Evolutionary conservation across 2,329 filamentous ascomycete species (phyloP).

Genomic region (Xylariales sp.): DNA sequence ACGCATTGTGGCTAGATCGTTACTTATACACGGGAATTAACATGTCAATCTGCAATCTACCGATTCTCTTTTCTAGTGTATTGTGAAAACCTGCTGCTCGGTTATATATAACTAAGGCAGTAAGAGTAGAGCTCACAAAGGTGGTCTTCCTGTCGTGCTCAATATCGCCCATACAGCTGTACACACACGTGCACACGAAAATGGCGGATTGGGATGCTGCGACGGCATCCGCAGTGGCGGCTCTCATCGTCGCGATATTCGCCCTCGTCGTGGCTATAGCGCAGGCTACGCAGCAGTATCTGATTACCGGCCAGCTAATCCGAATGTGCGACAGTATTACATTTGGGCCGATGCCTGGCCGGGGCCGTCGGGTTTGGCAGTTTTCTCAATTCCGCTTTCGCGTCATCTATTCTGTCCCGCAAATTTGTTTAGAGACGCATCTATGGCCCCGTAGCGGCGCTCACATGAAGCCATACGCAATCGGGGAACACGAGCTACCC

Average conservation of each 20-base stretch:
- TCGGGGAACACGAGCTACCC: slow-evolving; percentile 14
- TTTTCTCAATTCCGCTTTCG: slow-evolving; percentile 29
- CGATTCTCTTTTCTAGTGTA: too few species aligned
- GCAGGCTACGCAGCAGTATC: slow-evolving; percentile 27
- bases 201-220: slow-evolving; percentile 20
- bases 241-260: slow-evolving; percentile 23
- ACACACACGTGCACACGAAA: too few species aligned
- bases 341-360: slow-evolving; percentile 24
- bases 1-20: too few species aligned
- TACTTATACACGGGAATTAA: too few species aligned
- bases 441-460: slow-evolving; percentile 23
- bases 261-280: slow-evolving; percentile 23
- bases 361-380: slow-evolving; percentile 27
- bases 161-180: too few species aligned
- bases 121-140: too few species aligned
- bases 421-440: slow-evolving; percentile 14
- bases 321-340: slow-evolving; percentile 24
- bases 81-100: too few species aligned
- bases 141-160: too few species aligned
- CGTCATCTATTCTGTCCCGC: slow-evolving; percentile 28
- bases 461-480: slow-evolving; percentile 25
- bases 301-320: slow-evolving; percentile 26
- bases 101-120: too few species aligned
- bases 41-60: too few species aligned
- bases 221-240: slow-evolving; percentile 23